Evolutionary conservation across 148 eudicot genomes (phyloP), one percentile per base, ranked within the genome.

Genomic region (Tetragonia tetragonoides): DNA sequence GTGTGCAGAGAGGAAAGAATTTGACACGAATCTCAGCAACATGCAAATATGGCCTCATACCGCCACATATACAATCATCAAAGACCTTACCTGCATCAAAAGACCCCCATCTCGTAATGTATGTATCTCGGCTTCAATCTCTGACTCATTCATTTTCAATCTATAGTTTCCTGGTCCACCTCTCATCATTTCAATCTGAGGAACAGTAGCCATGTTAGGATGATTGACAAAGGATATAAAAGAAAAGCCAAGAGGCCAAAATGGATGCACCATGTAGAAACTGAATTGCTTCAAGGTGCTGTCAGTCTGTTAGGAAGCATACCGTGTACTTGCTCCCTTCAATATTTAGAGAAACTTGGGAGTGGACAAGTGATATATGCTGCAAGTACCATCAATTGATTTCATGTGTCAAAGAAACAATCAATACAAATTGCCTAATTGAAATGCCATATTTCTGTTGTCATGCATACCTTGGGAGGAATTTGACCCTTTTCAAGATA

Each of bases 311-410:
- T 23, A 47, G 66, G 16, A 49, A 61, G 86, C 92, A 81, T 88
- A 96, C 99, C 69, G 97, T 96, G 75, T 96, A 96, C 83, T 91
- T 96, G 93, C 98, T 93, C 64, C 99, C 99, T 85, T 96, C 99
- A 56, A 96, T 96, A 81, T 96, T 96, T 63, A 96, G 84, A 75
- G 98, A 87, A 87, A 96, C 91, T 82, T 89, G 87, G 70, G 95
- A 91, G 88, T 88, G 83, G 84, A 96, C 99, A 66, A 96, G 95
- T 75, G 99, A 96, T 79, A 96, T 96, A 84, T 96, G 99, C 99
- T 96, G 98, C 95, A 93, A 78, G 81, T 3, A 62, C 37, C 20
- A 61, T 7, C 70, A 34, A 75, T 34, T 66, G 28, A 56, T 67
- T 70, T 63, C 0, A 68, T 10, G 20, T 66, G 51, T 74, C 17